Evolutionary conservation across 129 eudicot genomes (phyloP).

Genomic region (Flaveria sonorensis): DNA sequence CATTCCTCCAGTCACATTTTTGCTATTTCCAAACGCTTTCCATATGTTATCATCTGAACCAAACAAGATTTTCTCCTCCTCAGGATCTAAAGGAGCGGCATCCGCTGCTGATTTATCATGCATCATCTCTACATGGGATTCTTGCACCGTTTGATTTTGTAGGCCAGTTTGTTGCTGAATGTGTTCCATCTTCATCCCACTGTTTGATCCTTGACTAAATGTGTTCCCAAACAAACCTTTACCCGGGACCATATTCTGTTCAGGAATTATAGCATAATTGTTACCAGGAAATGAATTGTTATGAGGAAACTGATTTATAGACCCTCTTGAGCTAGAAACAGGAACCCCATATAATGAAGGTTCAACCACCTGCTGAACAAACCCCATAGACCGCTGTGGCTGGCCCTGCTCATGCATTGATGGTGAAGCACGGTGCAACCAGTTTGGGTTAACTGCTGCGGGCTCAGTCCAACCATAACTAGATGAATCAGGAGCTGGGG

Average conservation of each 20-base stretch:
- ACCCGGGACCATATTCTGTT: conserved; percentile 45
- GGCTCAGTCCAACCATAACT: conserved; percentile 54
- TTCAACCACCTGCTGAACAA: conserved; percentile 64
- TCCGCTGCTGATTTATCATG: conserved; percentile 41
- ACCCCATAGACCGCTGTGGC: conserved; percentile 50
- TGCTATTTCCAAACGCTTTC: conserved; percentile 75
- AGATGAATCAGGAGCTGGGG: conserved; percentile 46
- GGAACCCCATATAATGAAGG: conserved; percentile 86
- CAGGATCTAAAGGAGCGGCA: conserved; percentile 69
- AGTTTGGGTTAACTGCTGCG: conserved; percentile 54
- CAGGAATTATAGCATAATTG: conserved; percentile 46
- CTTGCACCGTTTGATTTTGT: conserved; percentile 39
- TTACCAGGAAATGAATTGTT: conserved; percentile 55
- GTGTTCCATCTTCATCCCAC: conserved; percentile 45
- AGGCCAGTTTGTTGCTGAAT: conserved; percentile 45
- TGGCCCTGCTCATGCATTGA: conserved; percentile 66
- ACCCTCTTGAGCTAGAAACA: conserved; percentile 54
- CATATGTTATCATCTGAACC: conserved; percentile 87
- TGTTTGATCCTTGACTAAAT: conserved; percentile 49
- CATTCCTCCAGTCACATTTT: conserved; percentile 40
- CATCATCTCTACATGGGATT: conserved; percentile 34
- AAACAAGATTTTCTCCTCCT: conserved; percentile 84
- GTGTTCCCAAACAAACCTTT: conserved; percentile 51
- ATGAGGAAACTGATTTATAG: conserved; percentile 45
- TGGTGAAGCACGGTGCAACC: conserved; percentile 62